Percentiles rank a stretch among this genome's conserved stretches.
Evolutionary conservation across 371 early-diverging fungal species (phyloP).

Genomic region (Rhizopus delemar): DNA sequence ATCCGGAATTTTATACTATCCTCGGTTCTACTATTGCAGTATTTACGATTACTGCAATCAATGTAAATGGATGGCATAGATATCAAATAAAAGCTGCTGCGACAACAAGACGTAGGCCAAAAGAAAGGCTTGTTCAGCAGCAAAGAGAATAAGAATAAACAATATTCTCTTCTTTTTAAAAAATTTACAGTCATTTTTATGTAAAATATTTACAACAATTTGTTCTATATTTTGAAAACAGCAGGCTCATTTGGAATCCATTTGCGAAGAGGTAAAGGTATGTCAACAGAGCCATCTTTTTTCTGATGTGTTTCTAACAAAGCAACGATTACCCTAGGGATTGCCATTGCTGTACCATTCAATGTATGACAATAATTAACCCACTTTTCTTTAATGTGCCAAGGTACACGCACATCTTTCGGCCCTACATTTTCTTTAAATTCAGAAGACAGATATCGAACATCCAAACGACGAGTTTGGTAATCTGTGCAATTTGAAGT

Average conservation of each 20-base stretch:
- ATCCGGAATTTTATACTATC: conserved; percentile 52
- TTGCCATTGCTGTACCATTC: conserved; percentile 93
- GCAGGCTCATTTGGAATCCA: conserved; percentile 63
- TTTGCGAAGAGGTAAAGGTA: conserved; percentile 74
- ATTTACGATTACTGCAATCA: conserved; percentile 60
- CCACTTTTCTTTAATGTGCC: conserved; percentile 42
- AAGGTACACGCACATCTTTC: conserved; percentile 16
- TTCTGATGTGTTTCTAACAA: conserved; percentile 83
- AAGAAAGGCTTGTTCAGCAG: conserved; percentile 4
- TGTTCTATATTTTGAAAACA: conserved; percentile 17
- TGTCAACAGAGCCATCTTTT: conserved; percentile 65
- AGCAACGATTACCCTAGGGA: conserved; percentile 89
- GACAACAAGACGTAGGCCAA: conserved; percentile 10
- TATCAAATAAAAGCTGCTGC: conserved; percentile 15
- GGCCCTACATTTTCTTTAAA: conserved; percentile 26
- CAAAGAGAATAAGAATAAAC: not conserved
- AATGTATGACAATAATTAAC: conserved; percentile 84
- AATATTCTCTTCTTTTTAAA: not conserved
- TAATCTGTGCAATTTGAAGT: conserved; percentile 91
- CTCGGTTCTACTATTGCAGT: conserved; percentile 67
- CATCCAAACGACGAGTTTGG: conserved; percentile 74
- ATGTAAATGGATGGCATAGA: conserved; percentile 56
- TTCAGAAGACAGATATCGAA: conserved; percentile 52
- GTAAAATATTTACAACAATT: conserved; percentile 11
- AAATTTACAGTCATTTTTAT: not conserved